These are phyloP conservation scores for Lentinula raphanica DNA, from an alignment of 768 basidiomycete species.

Conservation along the genomic window DNA sequence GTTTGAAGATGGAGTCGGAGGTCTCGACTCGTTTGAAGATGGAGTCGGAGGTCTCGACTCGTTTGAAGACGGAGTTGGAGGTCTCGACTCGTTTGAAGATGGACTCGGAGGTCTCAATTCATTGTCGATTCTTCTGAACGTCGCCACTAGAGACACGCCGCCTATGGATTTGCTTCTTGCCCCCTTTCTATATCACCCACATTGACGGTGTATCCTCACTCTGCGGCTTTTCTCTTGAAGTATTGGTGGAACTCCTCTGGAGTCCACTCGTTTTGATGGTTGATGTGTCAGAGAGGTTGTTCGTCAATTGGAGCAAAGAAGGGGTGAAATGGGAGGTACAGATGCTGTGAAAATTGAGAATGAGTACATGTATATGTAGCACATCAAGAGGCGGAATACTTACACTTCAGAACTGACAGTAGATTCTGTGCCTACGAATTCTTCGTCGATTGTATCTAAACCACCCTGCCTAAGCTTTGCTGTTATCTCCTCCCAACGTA, in stretches of 20 bases:
- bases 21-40: constrained; percentile 17
- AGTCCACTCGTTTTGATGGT: constrained; percentile 92
- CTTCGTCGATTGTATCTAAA: constrained; percentile 59
- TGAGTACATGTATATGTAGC: not conserved
- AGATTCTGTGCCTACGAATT: constrained; percentile 61
- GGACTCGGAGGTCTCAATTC: constrained; percentile 24
- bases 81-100: constrained; percentile 31
- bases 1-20: constrained; percentile 14
- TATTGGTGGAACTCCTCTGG: constrained; percentile 64
- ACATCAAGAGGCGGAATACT: constrained; percentile 18
- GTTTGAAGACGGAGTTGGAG: too few relatives aligned
- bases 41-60: constrained; percentile 20
- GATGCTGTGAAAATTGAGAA: constrained; percentile 43
- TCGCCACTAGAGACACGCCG: constrained; percentile 63
- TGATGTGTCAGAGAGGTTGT: constrained; percentile 73
- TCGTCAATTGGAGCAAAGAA: constrained; percentile 64
- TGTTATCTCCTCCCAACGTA: constrained; percentile 66
- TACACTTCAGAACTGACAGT: constrained; percentile 83
- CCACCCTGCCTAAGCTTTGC: constrained; percentile 73
- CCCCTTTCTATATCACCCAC: constrained; percentile 56
- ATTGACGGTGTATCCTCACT: constrained; percentile 72
- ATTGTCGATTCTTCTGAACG: constrained; percentile 38
- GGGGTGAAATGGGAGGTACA: constrained; percentile 70
- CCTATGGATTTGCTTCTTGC: constrained; percentile 57
- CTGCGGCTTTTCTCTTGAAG: constrained; percentile 49